Conservation (phyloP, 2,329 filamentous ascomycete genomes). For the Coniochaeta prunicola region DNA sequence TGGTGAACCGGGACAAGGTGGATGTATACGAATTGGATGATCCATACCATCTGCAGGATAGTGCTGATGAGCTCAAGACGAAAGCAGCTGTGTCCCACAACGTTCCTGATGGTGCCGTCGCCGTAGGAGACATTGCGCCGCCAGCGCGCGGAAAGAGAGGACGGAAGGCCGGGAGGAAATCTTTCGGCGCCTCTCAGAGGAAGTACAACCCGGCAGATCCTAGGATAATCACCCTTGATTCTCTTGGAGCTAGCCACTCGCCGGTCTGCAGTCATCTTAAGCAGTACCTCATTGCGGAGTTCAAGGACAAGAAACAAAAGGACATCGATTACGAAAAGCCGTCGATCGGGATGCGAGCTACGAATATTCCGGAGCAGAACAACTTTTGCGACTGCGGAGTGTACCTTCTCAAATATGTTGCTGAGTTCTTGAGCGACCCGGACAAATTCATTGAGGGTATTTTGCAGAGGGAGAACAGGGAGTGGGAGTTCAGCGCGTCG, state of each 20-base stretch:
- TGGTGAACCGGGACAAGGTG: background rate
- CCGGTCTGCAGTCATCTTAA: constrained; percentile 62
- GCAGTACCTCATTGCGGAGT: constrained; percentile 71
- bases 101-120: background rate
- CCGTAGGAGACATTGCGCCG: background rate
- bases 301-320: constrained; percentile 49
- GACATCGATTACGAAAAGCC: constrained; percentile 26
- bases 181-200: constrained; percentile 21
- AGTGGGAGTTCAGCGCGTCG: constrained; percentile 48
- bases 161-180: constrained; percentile 23
- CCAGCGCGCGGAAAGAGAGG: constrained; percentile 7
- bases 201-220: constrained; percentile 48
- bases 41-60: background rate
- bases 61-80: background rate
- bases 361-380: constrained; percentile 67
- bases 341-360: constrained; percentile 56
- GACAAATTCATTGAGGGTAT: constrained; percentile 61
- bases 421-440: constrained; percentile 72
- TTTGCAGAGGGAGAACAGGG: constrained; percentile 46
- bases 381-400: constrained; percentile 89
- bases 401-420: constrained; percentile 76
- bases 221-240: constrained; percentile 82
- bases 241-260: constrained; percentile 59
- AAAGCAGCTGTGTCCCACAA: background rate
- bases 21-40: background rate